Evolutionary conservation across 805 yeast species (phyloP).

Genomic region (Candida ipomoeae): DNA sequence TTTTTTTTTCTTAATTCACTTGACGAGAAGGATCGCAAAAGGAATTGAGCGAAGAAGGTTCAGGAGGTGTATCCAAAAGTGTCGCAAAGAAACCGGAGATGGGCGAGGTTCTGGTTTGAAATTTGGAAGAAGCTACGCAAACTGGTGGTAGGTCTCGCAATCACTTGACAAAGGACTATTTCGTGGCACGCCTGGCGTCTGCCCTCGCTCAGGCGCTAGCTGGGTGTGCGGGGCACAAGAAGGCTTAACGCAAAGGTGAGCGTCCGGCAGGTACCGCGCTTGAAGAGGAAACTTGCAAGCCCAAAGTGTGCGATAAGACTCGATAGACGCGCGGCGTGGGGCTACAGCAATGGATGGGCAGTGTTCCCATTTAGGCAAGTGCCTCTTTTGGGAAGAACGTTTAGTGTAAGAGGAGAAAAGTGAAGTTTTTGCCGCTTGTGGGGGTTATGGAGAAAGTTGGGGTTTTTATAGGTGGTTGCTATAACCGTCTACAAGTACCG

Average conservation of each 20-base stretch:
- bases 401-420: background rate
- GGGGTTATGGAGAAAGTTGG: too few relatives aligned
- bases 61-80: background rate
- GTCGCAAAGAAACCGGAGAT: background rate
- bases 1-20: background rate
- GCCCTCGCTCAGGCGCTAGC: slow-evolving; percentile 1
- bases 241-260: slow-evolving; percentile 1
- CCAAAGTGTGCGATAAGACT: slow-evolving; percentile 3
- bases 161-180: background rate
- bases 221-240: slow-evolving; percentile 3
- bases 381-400: background rate
- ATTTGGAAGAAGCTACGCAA: background rate
- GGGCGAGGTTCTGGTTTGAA: background rate
- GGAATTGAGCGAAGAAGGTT: background rate
- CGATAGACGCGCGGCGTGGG: slow-evolving; percentile 1
- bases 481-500: background rate
- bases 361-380: background rate
- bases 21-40: slow-evolving; percentile 1
- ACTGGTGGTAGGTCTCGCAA: background rate
- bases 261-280: slow-evolving; percentile 1
- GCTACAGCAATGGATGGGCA: background rate
- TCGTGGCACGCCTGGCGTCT: background rate
- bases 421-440: too few relatives aligned
- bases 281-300: background rate
- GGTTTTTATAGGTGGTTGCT: background rate